Percentiles rank a stretch among this genome's conserved stretches.
These are phyloP conservation scores for Coniochaeta pulveracea DNA, from an alignment of 2,329 filamentous ascomycete species.

Conservation along the genomic window DNA sequence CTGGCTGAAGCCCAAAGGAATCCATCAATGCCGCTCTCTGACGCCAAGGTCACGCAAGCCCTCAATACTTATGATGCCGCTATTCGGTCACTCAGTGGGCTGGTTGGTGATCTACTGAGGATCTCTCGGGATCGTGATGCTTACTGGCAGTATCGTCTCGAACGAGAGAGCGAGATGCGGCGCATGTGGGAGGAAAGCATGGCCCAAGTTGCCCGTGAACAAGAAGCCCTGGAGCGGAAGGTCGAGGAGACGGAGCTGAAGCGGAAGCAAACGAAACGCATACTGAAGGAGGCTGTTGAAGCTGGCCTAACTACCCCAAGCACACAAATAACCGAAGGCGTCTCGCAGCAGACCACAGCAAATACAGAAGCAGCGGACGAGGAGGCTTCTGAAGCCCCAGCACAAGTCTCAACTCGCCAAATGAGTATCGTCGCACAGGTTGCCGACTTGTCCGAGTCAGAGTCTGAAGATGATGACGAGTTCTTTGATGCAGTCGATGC, in stretches of 20 bases:
- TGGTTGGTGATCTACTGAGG: conserved; percentile 77
- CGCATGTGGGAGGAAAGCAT: conserved; percentile 99
- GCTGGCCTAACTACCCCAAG: conserved; percentile 24
- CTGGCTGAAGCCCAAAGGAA: conserved; percentile 59
- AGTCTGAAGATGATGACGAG: conserved; percentile 76
- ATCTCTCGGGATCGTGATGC: conserved; percentile 91
- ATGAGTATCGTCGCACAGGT: conserved; percentile 61
- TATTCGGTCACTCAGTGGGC: conserved; percentile 72
- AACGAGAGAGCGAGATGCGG: conserved; percentile 82
- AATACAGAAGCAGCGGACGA: conserved; percentile 22
- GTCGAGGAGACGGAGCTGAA: conserved; percentile 87
- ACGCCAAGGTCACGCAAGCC: conserved; percentile 66
- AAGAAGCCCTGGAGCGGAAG: conserved; percentile 78
- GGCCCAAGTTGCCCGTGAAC: conserved; percentile 90
- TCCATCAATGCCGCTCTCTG: conserved; percentile 61
- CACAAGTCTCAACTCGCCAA: conserved; percentile 36
- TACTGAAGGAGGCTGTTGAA: conserved; percentile 75
- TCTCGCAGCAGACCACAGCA: conserved; percentile 12
- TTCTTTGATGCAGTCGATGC: conserved; percentile 97
- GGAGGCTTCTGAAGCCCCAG: conserved; percentile 18
- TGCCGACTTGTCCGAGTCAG: conserved; percentile 65
- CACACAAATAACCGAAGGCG: conserved; percentile 22
- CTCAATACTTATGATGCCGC: conserved; percentile 80
- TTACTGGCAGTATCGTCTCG: conserved; percentile 92
- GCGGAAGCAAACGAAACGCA: conserved; percentile 78